Conservation (phyloP, 441 rosid genomes). For the Gossypium gossypioides region DNA sequence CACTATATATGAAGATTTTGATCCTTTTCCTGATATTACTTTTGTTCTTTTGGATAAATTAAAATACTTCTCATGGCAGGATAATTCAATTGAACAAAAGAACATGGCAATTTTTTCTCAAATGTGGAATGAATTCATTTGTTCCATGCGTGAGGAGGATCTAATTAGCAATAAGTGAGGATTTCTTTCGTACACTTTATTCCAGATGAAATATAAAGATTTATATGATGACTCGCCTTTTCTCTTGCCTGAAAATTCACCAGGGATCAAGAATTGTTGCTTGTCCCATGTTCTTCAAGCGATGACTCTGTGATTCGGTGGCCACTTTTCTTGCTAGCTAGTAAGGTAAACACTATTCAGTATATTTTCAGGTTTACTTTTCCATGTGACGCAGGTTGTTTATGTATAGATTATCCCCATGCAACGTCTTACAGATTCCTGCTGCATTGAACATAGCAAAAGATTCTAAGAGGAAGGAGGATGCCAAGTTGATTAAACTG, state of each 20-base stretch:
- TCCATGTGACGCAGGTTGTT: constrained; percentile 8
- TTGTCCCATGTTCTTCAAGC: constrained; percentile 63
- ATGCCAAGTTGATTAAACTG: constrained; percentile 62
- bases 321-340: constrained; percentile 97
- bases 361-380: constrained; percentile 9
- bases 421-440: constrained; percentile 53
- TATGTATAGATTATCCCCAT: constrained; percentile 14
- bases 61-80: constrained; percentile 33
- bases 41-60: constrained; percentile 13
- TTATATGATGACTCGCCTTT: constrained; percentile 1
- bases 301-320: constrained; percentile 60
- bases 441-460: constrained; percentile 96
- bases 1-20: background rate
- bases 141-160: constrained; percentile 80
- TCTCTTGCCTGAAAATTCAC: constrained; percentile 19
- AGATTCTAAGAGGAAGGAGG: constrained; percentile 72
- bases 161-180: constrained; percentile 69
- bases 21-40: background rate
- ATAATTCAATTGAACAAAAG: constrained; percentile 28
- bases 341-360: constrained; percentile 53
- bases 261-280: constrained; percentile 80
- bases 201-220: constrained; percentile 8
- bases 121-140: constrained; percentile 86
- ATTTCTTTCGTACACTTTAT: constrained; percentile 11
- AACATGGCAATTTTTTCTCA: constrained; percentile 59